phyloP scores from a whole-genome alignment of 2,329 filamentous ascomycete genomes.

The Aureobasidium sp. region DNA sequence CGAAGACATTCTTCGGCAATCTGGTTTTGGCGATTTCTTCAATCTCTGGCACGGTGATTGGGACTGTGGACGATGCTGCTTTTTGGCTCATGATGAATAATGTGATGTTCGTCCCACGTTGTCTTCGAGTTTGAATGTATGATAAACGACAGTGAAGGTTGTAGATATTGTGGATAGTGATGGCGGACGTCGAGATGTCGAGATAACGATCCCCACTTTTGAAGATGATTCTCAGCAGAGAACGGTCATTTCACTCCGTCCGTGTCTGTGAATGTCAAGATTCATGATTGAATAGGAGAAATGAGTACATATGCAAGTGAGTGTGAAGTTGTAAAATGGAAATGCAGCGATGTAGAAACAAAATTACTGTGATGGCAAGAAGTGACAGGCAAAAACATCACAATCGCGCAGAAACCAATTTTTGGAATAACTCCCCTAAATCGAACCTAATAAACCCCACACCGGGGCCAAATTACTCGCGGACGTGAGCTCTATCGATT shows the following conservation, averaged over 20 bases:
- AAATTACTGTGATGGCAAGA: background rate
- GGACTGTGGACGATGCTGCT: background rate
- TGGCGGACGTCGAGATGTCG: too few relatives aligned
- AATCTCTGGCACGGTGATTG: conserved; percentile 13
- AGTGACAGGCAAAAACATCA: too few relatives aligned
- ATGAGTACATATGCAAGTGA: background rate
- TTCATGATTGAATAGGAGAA: too few relatives aligned
- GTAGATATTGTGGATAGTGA: background rate
- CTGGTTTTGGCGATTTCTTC: conserved; percentile 8
- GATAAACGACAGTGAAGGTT: background rate
- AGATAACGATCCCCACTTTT: background rate
- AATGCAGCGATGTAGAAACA: background rate
- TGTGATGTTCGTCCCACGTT: background rate
- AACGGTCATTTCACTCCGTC: background rate
- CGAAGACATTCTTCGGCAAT: conserved; percentile 11
- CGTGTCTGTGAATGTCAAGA: background rate
- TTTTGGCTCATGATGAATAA: background rate
- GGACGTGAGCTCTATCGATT: too few relatives aligned
- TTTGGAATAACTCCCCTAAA: too few relatives aligned
- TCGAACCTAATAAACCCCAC: too few relatives aligned
- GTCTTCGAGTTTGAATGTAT: background rate
- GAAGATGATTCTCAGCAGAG: background rate
- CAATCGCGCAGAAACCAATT: too few relatives aligned
- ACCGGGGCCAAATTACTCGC: too few relatives aligned
- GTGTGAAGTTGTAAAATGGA: background rate